Evolutionary conservation across 257 asterid genomes (phyloP).

Genomic region (Forsythia viridissima): DNA sequence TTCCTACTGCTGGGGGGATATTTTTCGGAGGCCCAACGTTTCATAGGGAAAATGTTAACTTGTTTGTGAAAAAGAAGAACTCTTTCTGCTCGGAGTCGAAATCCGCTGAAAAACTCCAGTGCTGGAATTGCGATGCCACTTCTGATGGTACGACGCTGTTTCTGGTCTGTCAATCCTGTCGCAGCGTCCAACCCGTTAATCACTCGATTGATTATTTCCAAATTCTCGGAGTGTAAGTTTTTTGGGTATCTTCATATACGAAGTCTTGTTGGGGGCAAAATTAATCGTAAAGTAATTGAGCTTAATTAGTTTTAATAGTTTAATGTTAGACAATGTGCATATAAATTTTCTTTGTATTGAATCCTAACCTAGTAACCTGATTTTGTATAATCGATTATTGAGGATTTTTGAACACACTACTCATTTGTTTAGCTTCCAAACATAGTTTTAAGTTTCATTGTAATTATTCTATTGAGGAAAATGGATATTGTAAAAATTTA

Average conservation of each 20-base stretch:
- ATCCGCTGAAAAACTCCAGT: slow-evolving; percentile 29
- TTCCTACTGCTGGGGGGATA: slow-evolving; percentile 22
- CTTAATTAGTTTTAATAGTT: not conserved
- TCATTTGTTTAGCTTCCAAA: not conserved
- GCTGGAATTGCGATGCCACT: slow-evolving; percentile 79
- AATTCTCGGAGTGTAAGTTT: slow-evolving; percentile 75
- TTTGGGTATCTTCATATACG: not conserved
- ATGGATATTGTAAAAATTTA: not conserved
- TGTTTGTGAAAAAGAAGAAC: slow-evolving; percentile 6
- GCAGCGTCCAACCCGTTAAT: slow-evolving; percentile 74
- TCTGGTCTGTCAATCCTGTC: slow-evolving; percentile 73
- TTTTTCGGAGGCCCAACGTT: slow-evolving; percentile 20
- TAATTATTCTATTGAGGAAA: not conserved
- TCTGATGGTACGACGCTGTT: slow-evolving; percentile 49
- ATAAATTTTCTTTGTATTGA: not conserved
- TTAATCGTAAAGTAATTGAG: not conserved
- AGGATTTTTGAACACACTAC: not conserved
- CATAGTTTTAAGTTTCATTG: not conserved
- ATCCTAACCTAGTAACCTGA: not conserved
- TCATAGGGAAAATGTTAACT: slow-evolving; percentile 12
- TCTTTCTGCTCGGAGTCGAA: slow-evolving; percentile 47
- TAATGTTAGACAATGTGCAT: too few species aligned
- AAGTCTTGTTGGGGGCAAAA: not conserved
- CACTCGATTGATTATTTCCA: slow-evolving; percentile 73
- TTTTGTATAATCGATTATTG: not conserved